These are phyloP conservation scores for Helenozyma baotianmanensis DNA, from an alignment of 805 yeast species.

Conservation along the genomic window DNA sequence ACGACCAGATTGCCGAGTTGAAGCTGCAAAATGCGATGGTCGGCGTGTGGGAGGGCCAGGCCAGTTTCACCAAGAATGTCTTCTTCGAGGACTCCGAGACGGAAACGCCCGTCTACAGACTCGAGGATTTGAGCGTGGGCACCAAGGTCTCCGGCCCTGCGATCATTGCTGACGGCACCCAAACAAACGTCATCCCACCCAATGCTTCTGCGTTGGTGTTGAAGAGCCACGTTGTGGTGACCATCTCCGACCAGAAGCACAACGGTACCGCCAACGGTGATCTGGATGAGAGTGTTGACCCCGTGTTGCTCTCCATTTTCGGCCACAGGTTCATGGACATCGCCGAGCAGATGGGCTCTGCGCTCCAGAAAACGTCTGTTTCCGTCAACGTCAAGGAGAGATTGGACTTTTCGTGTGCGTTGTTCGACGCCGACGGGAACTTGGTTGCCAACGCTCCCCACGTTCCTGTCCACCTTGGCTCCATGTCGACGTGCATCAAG, in stretches of 20 bases:
- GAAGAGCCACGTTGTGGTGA: conserved; percentile 14
- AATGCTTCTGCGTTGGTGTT: conserved; percentile 11
- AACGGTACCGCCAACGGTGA: neutral
- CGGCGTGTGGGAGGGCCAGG: conserved; percentile 1
- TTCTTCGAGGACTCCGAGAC: conserved; percentile 5
- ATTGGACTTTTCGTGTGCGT: conserved; percentile 43
- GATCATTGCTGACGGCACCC: conserved; percentile 18
- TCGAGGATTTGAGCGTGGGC: conserved; percentile 11
- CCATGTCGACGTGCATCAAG: conserved; percentile 45
- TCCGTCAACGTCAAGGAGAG: conserved; percentile 44
- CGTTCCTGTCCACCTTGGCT: conserved; percentile 43
- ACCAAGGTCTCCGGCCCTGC: conserved; percentile 14
- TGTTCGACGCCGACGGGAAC: conserved; percentile 39
- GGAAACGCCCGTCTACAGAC: conserved; percentile 12
- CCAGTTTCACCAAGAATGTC: conserved; percentile 9
- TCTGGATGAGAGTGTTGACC: conserved; percentile 6
- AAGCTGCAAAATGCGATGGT: neutral
- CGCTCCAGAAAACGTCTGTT: conserved; percentile 42
- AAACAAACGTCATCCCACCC: conserved; percentile 16
- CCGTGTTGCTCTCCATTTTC: conserved; percentile 17
- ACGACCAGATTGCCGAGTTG: conserved; percentile 10
- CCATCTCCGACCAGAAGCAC: conserved; percentile 2
- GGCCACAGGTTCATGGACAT: conserved; percentile 21
- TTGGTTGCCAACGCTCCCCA: conserved; percentile 46
- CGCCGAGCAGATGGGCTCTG: conserved; percentile 40